A percentile compares a stretch with the other conserved stretches of the same genome.
These are phyloP conservation scores for Wallemia hederae DNA, from an alignment of 1,284 basidiomycete genomes.

Conservation along the genomic window DNA sequence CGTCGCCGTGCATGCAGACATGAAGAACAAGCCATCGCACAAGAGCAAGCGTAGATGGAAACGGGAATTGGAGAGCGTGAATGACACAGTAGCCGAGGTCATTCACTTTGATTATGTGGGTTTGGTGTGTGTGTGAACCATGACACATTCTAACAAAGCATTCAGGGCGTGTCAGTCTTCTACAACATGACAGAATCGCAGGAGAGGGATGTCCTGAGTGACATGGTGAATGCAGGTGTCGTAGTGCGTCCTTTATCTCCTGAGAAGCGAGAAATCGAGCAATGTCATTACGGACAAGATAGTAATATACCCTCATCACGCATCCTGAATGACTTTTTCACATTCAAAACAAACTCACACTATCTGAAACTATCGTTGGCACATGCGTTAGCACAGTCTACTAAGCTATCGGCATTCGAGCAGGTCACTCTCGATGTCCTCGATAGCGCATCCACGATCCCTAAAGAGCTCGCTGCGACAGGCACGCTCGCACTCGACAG, in stretches of 20 bases:
- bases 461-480: conserved; percentile 48
- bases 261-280: conserved; percentile 60
- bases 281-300: conserved; percentile 38
- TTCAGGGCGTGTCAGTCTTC: conserved; percentile 56
- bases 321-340: conserved; percentile 59
- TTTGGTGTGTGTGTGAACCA: neutral
- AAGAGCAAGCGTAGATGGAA: conserved; percentile 9
- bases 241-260: conserved; percentile 27
- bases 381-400: conserved; percentile 80
- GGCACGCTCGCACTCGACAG: conserved; percentile 51
- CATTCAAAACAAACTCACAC: neutral
- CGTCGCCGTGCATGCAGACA: neutral
- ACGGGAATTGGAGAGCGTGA: neutral
- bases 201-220: conserved; percentile 49
- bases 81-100: conserved; percentile 31
- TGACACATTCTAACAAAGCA: neutral
- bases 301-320: conserved; percentile 5
- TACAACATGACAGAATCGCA: conserved; percentile 49
- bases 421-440: conserved; percentile 47
- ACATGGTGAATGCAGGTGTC: conserved; percentile 38
- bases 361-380: conserved; percentile 39
- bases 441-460: conserved; percentile 51
- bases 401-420: conserved; percentile 68
- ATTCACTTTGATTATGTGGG: conserved; percentile 39
- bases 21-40: neutral